phyloP scores from a whole-genome alignment of 1,139 yeast genomes.

The Hyphopichia fennica region DNA sequence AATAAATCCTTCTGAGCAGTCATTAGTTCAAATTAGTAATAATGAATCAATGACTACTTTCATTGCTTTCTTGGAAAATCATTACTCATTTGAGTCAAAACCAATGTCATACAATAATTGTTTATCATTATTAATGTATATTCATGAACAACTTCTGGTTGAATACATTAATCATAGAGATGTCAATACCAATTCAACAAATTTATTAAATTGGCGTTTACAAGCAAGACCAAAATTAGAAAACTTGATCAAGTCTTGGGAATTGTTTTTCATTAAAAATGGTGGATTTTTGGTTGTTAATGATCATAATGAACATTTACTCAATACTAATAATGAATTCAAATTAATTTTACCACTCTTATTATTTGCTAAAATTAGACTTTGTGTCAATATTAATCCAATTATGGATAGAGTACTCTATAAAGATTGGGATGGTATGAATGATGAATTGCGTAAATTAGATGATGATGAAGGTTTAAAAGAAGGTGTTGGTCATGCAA shows the following conservation, averaged over 20 bases:
- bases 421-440: constrained; percentile 69
- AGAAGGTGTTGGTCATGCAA: constrained; percentile 56
- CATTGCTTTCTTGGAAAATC: constrained; percentile 48
- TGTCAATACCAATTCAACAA: constrained; percentile 16
- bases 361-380: constrained; percentile 61
- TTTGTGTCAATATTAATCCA: constrained; percentile 58
- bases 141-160: constrained; percentile 67
- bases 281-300: constrained; percentile 61
- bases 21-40: constrained; percentile 56
- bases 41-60: constrained; percentile 54
- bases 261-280: constrained; percentile 54
- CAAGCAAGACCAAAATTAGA: constrained; percentile 57
- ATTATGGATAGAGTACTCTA: constrained; percentile 56
- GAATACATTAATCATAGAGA: constrained; percentile 37
- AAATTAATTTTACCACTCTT: constrained; percentile 65
- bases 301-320: constrained; percentile 49
- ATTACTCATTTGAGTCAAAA: constrained; percentile 34
- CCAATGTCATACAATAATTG: constrained; percentile 56
- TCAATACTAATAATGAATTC: constrained; percentile 54
- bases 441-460: constrained; percentile 40
- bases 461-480: constrained; percentile 55
- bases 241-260: constrained; percentile 63
- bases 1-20: not conserved
- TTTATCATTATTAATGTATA: constrained; percentile 64
- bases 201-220: constrained; percentile 54